phyloP scores from a whole-genome alignment of 768 basidiomycete genomes.

The Psilocybe subaeruginosa region DNA sequence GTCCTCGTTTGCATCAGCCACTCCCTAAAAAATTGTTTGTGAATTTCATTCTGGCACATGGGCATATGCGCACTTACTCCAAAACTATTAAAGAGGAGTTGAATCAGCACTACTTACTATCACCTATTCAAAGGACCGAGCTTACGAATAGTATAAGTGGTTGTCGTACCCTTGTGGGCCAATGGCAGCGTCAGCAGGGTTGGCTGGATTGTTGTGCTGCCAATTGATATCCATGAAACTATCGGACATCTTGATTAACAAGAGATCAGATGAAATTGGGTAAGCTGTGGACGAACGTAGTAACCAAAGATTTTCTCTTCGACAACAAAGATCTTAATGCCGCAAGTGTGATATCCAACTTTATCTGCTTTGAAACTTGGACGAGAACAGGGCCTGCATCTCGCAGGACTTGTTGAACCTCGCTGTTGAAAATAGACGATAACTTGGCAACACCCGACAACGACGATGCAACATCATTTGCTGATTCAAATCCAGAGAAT shows the following conservation, averaged over 20 bases:
- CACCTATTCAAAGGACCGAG: too few relatives aligned
- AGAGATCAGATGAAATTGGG: neutral
- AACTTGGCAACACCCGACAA: constrained; percentile 23
- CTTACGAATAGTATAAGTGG: constrained; percentile 74
- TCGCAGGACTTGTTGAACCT: constrained; percentile 31
- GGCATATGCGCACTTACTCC: constrained; percentile 7
- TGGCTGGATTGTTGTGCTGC: constrained; percentile 71
- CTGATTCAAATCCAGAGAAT: constrained; percentile 11
- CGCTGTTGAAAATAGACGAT: constrained; percentile 24
- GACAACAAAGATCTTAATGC: constrained; percentile 9
- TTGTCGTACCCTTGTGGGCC: constrained; percentile 81
- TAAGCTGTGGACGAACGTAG: constrained; percentile 34
- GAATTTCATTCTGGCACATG: neutral
- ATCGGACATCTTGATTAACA: neutral
- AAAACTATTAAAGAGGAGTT: neutral
- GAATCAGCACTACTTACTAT: constrained; percentile 34
- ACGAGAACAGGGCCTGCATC: constrained; percentile 41
- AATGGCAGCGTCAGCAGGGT: constrained; percentile 68
- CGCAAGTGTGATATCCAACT: constrained; percentile 23
- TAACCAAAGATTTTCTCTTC: constrained; percentile 27
- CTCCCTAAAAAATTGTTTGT: constrained; percentile 50
- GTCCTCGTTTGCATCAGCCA: constrained; percentile 62
- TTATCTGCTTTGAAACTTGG: constrained; percentile 29
- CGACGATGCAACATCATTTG: constrained; percentile 27
- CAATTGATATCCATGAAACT: constrained; percentile 86